These are phyloP conservation scores for Meripilus lineatus DNA, from an alignment of 1,284 basidiomycete genomes.

Conservation along the genomic window DNA sequence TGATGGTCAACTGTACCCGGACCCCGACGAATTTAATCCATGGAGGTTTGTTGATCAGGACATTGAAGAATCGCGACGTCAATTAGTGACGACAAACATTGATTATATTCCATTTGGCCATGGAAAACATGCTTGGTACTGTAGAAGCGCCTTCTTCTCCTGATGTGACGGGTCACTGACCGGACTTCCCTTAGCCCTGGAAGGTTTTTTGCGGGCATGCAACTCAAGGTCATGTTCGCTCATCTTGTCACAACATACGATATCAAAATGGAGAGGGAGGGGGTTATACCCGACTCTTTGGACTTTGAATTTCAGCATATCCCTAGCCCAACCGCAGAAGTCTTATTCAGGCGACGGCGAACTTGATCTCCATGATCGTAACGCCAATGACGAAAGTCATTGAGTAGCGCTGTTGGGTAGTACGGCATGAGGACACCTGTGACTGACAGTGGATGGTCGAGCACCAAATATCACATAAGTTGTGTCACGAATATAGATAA, in stretches of 20 bases:
- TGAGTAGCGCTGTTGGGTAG: too few species aligned
- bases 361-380: too few species aligned
- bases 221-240: slow-evolving; percentile 41
- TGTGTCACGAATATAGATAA: too few species aligned
- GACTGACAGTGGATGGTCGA: too few species aligned
- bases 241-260: slow-evolving; percentile 41
- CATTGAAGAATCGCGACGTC: slow-evolving; percentile 11
- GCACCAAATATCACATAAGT: too few species aligned
- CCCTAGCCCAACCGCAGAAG: slow-evolving; percentile 8
- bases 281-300: slow-evolving; percentile 2
- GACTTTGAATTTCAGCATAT: not conserved
- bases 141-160: too few species aligned
- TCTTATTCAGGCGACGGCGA: slow-evolving; percentile 12
- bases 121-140: slow-evolving; percentile 8
- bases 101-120: slow-evolving; percentile 8
- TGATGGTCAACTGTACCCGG: not conserved
- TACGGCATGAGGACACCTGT: too few species aligned
- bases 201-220: slow-evolving; percentile 40
- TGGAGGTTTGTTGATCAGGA: slow-evolving; percentile 1
- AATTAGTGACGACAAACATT: slow-evolving; percentile 1
- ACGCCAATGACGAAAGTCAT: too few species aligned
- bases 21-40: not conserved
- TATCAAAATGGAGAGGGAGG: slow-evolving; percentile 28
- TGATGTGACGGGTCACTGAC: too few species aligned
- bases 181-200: too few species aligned